Evolutionary conservation across 176 grass and related monocot genomes (phyloP), one percentile per base, ranked within the genome.

Genomic region (Musa itinerans): DNA sequence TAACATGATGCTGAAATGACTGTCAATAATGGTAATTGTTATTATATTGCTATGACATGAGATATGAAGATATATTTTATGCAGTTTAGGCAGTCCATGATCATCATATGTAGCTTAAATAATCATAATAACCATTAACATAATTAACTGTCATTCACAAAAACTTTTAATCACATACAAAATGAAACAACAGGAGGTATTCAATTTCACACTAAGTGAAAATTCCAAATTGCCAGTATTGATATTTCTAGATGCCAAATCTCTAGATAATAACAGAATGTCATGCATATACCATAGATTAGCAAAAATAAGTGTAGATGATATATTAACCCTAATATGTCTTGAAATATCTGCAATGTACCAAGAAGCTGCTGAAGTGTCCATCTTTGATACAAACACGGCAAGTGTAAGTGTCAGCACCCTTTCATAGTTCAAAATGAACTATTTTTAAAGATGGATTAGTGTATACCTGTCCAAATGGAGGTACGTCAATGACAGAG

Each of bases 381-480:
- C 14, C 55, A 57, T 57, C 14, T 57, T 57, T 16, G 10, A 16
- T 4, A 43, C 34, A 43, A 43, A 43, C 4, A 43, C 6, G 4
- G 34, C 34, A 43, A 43, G 34, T 43, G 4, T 43, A 58, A 19
- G 15, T 62, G 9, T 21, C 26, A 27, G 26, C 26, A 27, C 26
- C 26, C 26, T 27, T 27, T 27, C 26, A 27, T 27, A 27, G 26
- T 27, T 27, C 13, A n/a, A 62, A 62, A 43, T 43, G 34, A 4
- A 43, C 57, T 19, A 62, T n/a, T 62, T 27, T 67, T 2, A 34
- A 29, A 67, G 23, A 13, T 10, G 10, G 7, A 57, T n/a, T 65
- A 24, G 2, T 11, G 63, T 9, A 24, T 87, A 96, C 92, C 82
- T 79, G 84, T 87, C 77, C 80, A 43, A 73, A 53, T 68, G 81